Evolutionary conservation across 345 rosid genomes (phyloP).

Genomic region (Excoecaria agallocha): DNA sequence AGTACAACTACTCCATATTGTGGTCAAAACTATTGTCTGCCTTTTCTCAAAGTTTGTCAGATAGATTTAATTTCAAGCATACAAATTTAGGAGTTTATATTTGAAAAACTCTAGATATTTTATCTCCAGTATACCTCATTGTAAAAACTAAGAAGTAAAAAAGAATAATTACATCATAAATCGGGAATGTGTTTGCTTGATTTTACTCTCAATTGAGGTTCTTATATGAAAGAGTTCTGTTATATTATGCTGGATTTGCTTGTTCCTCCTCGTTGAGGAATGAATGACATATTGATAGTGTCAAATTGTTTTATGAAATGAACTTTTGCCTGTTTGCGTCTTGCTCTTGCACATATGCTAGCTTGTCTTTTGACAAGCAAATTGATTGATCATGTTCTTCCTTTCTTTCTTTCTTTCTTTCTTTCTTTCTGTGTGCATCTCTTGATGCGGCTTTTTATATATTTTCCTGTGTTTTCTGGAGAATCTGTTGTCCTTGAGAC

Average conservation of each 20-base stretch:
- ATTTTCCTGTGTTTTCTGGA: neutral
- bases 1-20: neutral
- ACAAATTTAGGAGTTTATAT: neutral
- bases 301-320: neutral
- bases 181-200: no score
- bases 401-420: no score
- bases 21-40: neutral
- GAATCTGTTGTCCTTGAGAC: neutral
- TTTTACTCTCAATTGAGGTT: neutral
- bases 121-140: neutral
- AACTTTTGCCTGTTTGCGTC: neutral
- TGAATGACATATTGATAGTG: neutral
- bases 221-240: neutral
- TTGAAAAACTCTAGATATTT: neutral
- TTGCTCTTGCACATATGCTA: neutral
- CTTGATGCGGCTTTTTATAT: neutral
- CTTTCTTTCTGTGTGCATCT: neutral
- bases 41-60: neutral
- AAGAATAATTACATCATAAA: neutral
- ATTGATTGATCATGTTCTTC: neutral
- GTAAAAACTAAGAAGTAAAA: neutral
- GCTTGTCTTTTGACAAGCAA: neutral
- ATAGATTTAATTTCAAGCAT: neutral
- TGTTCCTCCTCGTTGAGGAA: neutral
- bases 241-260: neutral